Evolutionary conservation across 306 rosid genomes (phyloP).

Genomic region (Begonia fuchsioides): DNA sequence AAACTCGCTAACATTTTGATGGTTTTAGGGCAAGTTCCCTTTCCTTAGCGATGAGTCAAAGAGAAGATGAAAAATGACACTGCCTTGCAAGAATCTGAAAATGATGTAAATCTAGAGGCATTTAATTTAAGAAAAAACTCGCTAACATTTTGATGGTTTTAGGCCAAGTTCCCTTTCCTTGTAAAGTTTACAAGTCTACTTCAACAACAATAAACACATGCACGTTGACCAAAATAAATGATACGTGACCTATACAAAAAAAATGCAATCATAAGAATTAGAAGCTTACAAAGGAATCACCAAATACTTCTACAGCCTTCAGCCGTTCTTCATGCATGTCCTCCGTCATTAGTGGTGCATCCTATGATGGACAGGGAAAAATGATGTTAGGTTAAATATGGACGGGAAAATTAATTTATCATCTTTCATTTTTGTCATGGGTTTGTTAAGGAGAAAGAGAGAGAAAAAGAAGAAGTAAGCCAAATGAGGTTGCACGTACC

Average conservation of each 20-base stretch:
- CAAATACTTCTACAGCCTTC: constrained; percentile 76
- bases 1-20: too few species aligned
- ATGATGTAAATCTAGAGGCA: too few species aligned
- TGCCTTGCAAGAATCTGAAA: too few species aligned
- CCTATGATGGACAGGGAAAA: constrained; percentile 22
- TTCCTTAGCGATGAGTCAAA: too few species aligned
- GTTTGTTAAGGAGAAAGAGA: constrained; percentile 7
- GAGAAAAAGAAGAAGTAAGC: background rate
- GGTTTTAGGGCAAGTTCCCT: too few species aligned
- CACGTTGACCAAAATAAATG: too few species aligned
- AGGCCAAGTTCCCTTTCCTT: too few species aligned
- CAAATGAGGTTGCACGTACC: constrained; percentile 25
- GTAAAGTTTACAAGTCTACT: too few species aligned
- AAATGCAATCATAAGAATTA: background rate
- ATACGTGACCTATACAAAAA: constrained; percentile 1
- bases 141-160: too few species aligned
- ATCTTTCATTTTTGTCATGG: background rate
- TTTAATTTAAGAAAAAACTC: too few species aligned
- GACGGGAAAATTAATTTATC: constrained; percentile 2
- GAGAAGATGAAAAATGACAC: too few species aligned
- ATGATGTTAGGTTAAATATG: background rate
- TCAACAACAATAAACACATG: too few species aligned
- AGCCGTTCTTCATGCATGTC: constrained; percentile 99
- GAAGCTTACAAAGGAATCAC: constrained; percentile 79
- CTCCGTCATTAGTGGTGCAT: constrained; percentile 90